Evolutionary conservation across 1,284 basidiomycete genomes (phyloP), one percentile per base, ranked within the genome.

Genomic region (Trichosporon ovoides): DNA sequence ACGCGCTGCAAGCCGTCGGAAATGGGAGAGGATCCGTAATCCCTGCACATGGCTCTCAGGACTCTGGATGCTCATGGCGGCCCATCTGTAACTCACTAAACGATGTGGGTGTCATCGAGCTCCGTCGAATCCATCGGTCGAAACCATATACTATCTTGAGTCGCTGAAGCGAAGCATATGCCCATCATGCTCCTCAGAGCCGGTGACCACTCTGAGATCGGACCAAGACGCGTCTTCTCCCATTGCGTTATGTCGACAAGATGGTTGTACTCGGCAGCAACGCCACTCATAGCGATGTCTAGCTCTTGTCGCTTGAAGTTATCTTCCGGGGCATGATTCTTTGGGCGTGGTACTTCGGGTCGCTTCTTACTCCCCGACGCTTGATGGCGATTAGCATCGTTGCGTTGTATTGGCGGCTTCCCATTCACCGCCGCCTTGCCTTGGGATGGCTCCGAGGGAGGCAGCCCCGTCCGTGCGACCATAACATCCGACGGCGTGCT

Each of bases 41-140:
- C n/a, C n/a, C n/a, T n/a, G n/a, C n/a, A n/a, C n/a, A n/a, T n/a
- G n/a, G n/a, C n/a, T n/a, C n/a, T n/a, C n/a, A n/a, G n/a, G n/a
- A n/a, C n/a, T n/a, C n/a, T n/a, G n/a, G n/a, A n/a, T n/a, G n/a
- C n/a, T n/a, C n/a, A n/a, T n/a, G n/a, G n/a, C n/a, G n/a, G n/a
- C n/a, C n/a, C n/a, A n/a, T n/a, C n/a, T n/a, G n/a, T n/a, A n/a
- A 46, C 59, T 54, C 19, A 60, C 59, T 75, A 75, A 31, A 75
- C 40, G 53, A 72, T 38, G 18, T 62, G 38, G 1, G 69, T 55
- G 24, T 73, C 70, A 11, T 69, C 64, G 11, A 71, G 69, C 0
- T 72, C 46, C 67, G 13, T 18, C 2, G 43, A 48, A 24, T 28
- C 43, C 43, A 48, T 13, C 14, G 43, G 43, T 22, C 43, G 43